Evolutionary conservation across 306 rosid genomes (phyloP).

Genomic region (Spatholobus suberectus): DNA sequence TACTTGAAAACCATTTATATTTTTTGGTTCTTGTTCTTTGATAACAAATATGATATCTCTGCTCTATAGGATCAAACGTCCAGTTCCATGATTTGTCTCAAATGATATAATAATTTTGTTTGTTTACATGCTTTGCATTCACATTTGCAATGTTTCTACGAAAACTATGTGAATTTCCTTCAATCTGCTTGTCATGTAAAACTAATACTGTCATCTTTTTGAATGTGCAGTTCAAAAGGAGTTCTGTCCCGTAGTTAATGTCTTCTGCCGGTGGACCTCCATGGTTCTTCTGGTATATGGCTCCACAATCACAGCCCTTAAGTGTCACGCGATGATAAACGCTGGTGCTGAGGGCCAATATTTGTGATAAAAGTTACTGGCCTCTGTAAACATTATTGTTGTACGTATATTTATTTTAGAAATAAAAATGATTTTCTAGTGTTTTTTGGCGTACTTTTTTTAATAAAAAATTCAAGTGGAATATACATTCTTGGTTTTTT

Average conservation of each 20-base stretch:
- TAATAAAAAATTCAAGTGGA: background rate
- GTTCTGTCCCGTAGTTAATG: slow-evolving; percentile 74
- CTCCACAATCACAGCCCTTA: background rate
- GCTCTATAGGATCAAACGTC: background rate
- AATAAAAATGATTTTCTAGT: slow-evolving; percentile 1
- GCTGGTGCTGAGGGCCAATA: background rate
- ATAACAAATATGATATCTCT: background rate
- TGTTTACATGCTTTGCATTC: background rate
- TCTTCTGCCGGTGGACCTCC: slow-evolving; percentile 17
- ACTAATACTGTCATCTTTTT: slow-evolving; percentile 27
- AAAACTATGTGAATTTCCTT: background rate
- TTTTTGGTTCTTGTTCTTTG: background rate
- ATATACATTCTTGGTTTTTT: background rate
- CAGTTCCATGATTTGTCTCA: background rate
- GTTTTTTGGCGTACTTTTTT: background rate
- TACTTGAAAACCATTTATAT: background rate
- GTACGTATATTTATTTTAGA: slow-evolving; percentile 10
- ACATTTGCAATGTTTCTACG: background rate
- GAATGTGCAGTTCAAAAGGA: slow-evolving; percentile 85
- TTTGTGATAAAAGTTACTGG: slow-evolving; percentile 13
- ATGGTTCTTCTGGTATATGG: slow-evolving; percentile 14
- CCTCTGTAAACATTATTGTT: slow-evolving; percentile 29
- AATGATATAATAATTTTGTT: slow-evolving; percentile 29
- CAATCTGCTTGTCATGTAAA: slow-evolving; percentile 8
- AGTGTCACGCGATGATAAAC: background rate